Conservation (phyloP, 2,329 filamentous ascomycete species). For the Geosmithia morbida region DNA sequence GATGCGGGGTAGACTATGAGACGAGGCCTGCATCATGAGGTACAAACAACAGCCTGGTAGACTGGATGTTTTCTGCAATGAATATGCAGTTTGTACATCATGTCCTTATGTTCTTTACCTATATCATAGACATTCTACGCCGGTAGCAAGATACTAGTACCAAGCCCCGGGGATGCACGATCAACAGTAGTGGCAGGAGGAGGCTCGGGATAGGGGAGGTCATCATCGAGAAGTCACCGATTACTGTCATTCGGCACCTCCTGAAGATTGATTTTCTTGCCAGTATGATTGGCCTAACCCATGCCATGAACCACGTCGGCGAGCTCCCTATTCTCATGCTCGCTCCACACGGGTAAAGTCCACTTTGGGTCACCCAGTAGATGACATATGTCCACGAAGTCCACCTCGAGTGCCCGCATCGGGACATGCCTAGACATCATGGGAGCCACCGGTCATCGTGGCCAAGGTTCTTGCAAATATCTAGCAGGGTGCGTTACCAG, state of each 20-base stretch:
- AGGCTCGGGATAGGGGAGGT: no score
- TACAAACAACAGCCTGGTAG: no score
- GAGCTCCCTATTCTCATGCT: background rate
- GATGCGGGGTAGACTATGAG: no score
- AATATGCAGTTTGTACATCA: no score
- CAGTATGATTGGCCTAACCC: background rate
- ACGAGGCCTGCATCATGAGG: no score
- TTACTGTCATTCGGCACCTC: background rate
- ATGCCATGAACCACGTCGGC: background rate
- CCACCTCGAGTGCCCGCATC: slow-evolving; percentile 17
- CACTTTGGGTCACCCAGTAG: slow-evolving; percentile 29
- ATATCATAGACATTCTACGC: no score
- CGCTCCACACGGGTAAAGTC: slow-evolving; percentile 6
- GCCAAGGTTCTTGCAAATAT: slow-evolving; percentile 25
- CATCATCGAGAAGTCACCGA: background rate
- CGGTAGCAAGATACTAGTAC: no score
- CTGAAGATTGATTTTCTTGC: background rate
- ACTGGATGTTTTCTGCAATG: no score
- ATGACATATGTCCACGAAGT: slow-evolving; percentile 20
- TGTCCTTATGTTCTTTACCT: no score
- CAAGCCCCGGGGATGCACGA: no score
- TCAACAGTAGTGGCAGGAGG: no score
- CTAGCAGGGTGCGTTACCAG: slow-evolving; percentile 26
- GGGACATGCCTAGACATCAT: slow-evolving; percentile 25
- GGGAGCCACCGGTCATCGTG: slow-evolving; percentile 19